A percentile compares a stretch with the other conserved stretches of the same genome.
phyloP scores from a whole-genome alignment of 2,329 filamentous ascomycete species.

The Penicillium sp. region DNA sequence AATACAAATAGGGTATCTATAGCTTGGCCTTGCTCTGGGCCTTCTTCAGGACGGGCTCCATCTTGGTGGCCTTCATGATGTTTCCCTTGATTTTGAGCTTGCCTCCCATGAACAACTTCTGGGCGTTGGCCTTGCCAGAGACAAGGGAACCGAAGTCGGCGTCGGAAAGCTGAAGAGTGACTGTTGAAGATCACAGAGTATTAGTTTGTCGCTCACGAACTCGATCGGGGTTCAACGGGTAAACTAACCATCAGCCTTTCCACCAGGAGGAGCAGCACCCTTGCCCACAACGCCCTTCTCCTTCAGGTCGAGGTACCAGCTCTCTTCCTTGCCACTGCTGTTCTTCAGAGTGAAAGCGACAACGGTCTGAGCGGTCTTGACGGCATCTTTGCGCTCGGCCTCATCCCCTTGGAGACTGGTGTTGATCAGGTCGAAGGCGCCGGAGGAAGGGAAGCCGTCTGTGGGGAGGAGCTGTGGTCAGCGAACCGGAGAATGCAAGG shows the following conservation, averaged over 20 bases:
- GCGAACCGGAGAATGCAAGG: not conserved
- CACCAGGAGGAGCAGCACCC: constrained; percentile 69
- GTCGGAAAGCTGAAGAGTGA: constrained; percentile 84
- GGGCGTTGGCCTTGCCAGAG: constrained; percentile 86
- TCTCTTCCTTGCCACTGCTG: constrained; percentile 74
- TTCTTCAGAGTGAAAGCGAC: constrained; percentile 96
- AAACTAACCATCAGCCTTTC: constrained; percentile 78
- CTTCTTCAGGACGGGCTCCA: constrained; percentile 91
- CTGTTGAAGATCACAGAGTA: constrained; percentile 51
- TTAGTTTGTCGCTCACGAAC: not conserved
- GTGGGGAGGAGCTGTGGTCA: constrained; percentile 19
- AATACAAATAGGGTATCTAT: constrained; percentile 53
- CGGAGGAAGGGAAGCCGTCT: constrained; percentile 88
- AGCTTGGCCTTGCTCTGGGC: constrained; percentile 84
- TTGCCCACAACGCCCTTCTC: constrained; percentile 81
- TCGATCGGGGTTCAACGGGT: not conserved
- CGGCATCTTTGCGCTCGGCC: constrained; percentile 79
- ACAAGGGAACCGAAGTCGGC: constrained; percentile 85
- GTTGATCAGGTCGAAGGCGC: constrained; percentile 88
- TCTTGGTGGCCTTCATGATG: constrained; percentile 96
- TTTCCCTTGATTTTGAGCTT: constrained; percentile 99
- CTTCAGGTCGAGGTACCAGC: constrained; percentile 97
- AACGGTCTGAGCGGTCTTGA: constrained; percentile 85
- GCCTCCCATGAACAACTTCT: constrained; percentile 95
- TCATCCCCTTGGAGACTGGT: constrained; percentile 69